phyloP scores from a whole-genome alignment of 257 asterid species.

The Eucommia ulmoides region DNA sequence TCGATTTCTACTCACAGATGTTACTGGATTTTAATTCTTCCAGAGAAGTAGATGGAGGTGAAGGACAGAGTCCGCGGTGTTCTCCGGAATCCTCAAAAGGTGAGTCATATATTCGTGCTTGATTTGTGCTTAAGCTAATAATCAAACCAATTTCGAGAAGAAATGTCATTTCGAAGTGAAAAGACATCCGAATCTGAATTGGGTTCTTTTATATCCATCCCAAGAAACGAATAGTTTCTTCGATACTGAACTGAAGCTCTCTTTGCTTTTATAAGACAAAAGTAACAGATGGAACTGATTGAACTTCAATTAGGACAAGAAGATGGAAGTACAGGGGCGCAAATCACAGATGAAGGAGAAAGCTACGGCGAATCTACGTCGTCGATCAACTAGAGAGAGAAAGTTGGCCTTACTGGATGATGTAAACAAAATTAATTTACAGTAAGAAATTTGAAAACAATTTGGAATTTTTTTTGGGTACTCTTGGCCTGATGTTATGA shows the following conservation, averaged over 20 bases:
- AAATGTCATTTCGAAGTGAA: too few relatives aligned
- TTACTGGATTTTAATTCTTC: constrained; percentile 15
- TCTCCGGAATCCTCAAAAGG: constrained; percentile 32
- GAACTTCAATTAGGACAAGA: constrained; percentile 43
- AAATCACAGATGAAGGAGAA: constrained; percentile 25
- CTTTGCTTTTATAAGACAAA: too few relatives aligned
- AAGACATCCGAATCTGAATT: constrained; percentile 12
- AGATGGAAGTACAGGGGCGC: constrained; percentile 34
- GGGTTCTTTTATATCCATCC: constrained; percentile 9
- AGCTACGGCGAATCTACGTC: constrained; percentile 22
- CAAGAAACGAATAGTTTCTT: constrained; percentile 12
- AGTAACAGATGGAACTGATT: too few relatives aligned
- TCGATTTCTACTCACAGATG: too few relatives aligned
- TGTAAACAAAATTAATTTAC: constrained; percentile 18
- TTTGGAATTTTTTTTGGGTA: background rate
- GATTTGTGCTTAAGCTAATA: too few relatives aligned
- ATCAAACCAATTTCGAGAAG: too few relatives aligned
- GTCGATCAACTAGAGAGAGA: constrained; percentile 43
- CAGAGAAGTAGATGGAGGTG: constrained; percentile 18
- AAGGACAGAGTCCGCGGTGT: constrained; percentile 13
- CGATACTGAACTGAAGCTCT: background rate
- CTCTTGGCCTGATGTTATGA: background rate
- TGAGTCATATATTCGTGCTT: too few relatives aligned
- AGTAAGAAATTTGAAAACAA: too few relatives aligned
- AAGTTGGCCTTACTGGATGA: constrained; percentile 70